These are phyloP conservation scores for Ambispora gerdemannii DNA, from an alignment of 192 early-diverging fungal genomes.

Conservation along the genomic window DNA sequence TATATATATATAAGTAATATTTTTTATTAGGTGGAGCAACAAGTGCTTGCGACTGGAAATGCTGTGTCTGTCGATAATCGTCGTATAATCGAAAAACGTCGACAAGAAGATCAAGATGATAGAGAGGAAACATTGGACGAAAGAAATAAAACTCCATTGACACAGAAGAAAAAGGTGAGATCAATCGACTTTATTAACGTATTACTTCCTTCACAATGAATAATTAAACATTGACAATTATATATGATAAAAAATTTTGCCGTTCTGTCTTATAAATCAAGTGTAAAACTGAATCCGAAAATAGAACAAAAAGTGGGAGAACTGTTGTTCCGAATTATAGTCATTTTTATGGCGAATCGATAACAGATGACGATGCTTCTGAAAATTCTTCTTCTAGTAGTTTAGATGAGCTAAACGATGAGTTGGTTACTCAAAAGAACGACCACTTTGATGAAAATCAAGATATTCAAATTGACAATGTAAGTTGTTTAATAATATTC, in stretches of 20 bases:
- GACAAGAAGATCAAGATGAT: too few species aligned
- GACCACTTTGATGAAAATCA: constrained; percentile 10
- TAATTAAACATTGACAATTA: constrained; percentile 2
- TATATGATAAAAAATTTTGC: constrained; percentile 18
- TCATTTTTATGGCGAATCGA: constrained; percentile 12
- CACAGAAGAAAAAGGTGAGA: constrained; percentile 32
- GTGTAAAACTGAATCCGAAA: constrained; percentile 15
- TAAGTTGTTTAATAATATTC: constrained; percentile 14
- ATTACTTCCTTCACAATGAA: constrained; percentile 11
- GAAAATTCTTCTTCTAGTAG: background rate
- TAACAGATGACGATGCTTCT: constrained; percentile 6
- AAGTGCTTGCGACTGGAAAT: too few species aligned
- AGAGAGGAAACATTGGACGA: too few species aligned
- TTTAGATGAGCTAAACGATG: background rate
- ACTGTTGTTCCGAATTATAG: constrained; percentile 14
- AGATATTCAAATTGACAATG: background rate
- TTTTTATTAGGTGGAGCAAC: too few species aligned
- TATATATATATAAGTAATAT: too few species aligned
- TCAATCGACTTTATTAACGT: constrained; percentile 17
- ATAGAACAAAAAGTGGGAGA: constrained; percentile 10
- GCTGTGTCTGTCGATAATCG: too few species aligned
- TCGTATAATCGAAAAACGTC: too few species aligned
- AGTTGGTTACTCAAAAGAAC: constrained; percentile 3
- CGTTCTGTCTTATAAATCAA: constrained; percentile 7
- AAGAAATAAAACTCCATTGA: too few species aligned